phyloP scores from a whole-genome alignment of 176 grass and related monocot species.

The Oryza coarctata region DNA sequence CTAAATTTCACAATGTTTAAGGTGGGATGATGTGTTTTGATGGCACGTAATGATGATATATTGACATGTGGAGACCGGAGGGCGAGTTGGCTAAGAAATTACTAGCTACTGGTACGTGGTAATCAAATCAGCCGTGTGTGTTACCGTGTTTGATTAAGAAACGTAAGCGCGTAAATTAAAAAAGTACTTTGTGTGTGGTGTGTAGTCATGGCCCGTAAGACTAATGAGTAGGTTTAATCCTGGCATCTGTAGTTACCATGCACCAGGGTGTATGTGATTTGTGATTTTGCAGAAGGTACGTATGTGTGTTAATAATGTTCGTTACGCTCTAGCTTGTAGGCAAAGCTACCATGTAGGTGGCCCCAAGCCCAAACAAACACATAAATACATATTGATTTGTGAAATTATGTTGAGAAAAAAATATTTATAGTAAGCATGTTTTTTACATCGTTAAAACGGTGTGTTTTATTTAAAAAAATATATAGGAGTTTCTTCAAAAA shows the following conservation, averaged over 20 bases:
- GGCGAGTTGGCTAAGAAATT: background rate
- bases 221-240: background rate
- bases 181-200: no score
- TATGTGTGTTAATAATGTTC: background rate
- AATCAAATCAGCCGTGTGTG: background rate
- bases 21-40: background rate
- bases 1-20: background rate
- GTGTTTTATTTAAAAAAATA: no score
- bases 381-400: background rate
- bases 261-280: no score
- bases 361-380: background rate
- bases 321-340: background rate
- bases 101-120: background rate
- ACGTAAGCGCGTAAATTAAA: no score
- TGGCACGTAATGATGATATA: background rate
- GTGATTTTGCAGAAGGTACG: no score
- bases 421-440: no score
- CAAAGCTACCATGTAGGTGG: background rate
- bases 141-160: no score
- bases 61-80: background rate
- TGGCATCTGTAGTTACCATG: no score
- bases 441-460: no score
- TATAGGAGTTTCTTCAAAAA: no score
- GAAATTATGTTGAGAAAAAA: no score
- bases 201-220: background rate